Evolutionary conservation across 495 filamentous ascomycete genomes (phyloP), one percentile per base, ranked within the genome.

Genomic region (Aspergillus conjunctus): DNA sequence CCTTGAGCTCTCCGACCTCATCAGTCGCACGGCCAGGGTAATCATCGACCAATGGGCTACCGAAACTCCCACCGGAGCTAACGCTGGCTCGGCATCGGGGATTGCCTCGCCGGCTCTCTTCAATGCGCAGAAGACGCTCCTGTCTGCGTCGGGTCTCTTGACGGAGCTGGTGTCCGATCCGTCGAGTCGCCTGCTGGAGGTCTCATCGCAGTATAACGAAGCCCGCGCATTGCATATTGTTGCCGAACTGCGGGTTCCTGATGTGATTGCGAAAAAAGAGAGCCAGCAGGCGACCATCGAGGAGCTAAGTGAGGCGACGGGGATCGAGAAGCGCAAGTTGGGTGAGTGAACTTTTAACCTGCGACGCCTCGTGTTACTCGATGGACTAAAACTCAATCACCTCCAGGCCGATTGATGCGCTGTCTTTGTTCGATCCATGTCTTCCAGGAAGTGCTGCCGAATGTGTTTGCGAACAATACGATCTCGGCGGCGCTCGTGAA

Each of bases 361-460:
- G 1, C 30, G n/a, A n/a, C n/a, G n/a, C n/a, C 6, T 11, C 49
- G 3, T 21, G 14, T 49, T 22, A 34, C 14, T 3, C 17, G 11
- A 41, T 8, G 22, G 34, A n/a, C 45, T 37, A 51, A 49, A 10
- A 11, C n/a, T n/a, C n/a, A n/a, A n/a, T n/a, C n/a, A n/a, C n/a
- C 6, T n/a, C 10, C 22, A 56, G 39, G 34, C 21, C 54, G 54
- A 4, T 44, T 75, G 9, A 55, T 77, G 48, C 70, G 74, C 6
- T 66, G 58, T 41, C 63, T 77, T 10, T 74, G 71, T 53, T 73
- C 74, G 11, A 72, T 56, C 41, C 71, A 74, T 41, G 53, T 77
- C 21, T 75, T 77, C 59, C 6, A 56, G 15, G 68, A 75, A 46
- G 52, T 60, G 0, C 56, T 33, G 1, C 51, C 66, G 9, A 65